Conservation (phyloP, 2,329 filamentous ascomycete genomes). For the Nakataea oryzae region DNA sequence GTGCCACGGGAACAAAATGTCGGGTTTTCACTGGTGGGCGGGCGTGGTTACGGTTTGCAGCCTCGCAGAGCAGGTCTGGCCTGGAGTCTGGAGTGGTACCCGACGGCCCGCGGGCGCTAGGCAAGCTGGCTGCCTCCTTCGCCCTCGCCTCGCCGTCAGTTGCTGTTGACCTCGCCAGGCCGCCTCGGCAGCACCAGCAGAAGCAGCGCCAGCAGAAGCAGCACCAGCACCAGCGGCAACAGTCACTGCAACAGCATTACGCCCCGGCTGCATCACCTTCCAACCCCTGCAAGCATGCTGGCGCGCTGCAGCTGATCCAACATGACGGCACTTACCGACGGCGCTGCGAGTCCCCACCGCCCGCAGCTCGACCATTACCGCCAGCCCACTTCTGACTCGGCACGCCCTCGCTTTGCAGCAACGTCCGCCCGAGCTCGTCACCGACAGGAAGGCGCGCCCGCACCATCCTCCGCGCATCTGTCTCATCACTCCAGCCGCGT, state of each 20-base stretch:
- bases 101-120: background rate
- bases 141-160: background rate
- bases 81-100: background rate
- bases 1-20: background rate
- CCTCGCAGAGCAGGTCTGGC: background rate
- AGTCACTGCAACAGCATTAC: background rate
- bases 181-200: no score
- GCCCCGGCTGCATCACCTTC: background rate
- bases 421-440: constrained; percentile 1
- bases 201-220: no score
- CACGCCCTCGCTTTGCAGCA: background rate
- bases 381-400: constrained; percentile 4
- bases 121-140: background rate
- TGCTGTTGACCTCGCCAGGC: no score
- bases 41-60: background rate
- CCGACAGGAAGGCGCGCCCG: constrained; percentile 1
- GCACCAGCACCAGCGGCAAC: background rate
- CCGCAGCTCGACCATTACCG: constrained; percentile 3
- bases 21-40: background rate
- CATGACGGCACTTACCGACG: constrained; percentile 9
- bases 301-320: background rate
- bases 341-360: background rate
- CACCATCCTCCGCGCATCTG: background rate
- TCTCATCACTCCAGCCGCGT: background rate
- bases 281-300: background rate